Conservation (phyloP, 352 stramenopile species). For the Aphanomyces invadans region DNA sequence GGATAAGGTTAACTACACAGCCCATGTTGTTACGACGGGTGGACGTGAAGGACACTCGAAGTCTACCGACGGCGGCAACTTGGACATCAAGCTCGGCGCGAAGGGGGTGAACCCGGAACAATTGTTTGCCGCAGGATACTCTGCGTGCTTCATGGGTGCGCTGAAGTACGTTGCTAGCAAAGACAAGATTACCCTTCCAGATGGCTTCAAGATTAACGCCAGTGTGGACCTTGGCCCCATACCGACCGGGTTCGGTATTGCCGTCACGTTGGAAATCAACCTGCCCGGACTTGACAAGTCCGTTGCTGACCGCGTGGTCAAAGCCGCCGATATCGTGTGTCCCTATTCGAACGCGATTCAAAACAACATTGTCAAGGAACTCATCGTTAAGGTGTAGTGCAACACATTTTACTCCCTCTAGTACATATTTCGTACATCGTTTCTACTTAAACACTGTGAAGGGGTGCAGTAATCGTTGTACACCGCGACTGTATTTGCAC, state of each 20-base stretch:
- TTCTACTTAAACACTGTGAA: no score
- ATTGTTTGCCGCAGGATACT: conserved; percentile 12
- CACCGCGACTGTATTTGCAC: no score
- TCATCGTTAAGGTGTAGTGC: background rate
- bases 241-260: conserved; percentile 3
- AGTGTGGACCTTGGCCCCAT: conserved; percentile 3
- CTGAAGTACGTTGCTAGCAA: conserved; percentile 2
- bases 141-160: conserved; percentile 3
- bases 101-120: conserved; percentile 4
- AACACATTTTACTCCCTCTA: background rate
- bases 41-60: conserved; percentile 10
- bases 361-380: conserved; percentile 13
- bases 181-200: conserved; percentile 1
- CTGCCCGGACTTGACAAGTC: conserved; percentile 6
- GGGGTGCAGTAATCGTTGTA: no score
- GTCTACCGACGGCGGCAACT: conserved; percentile 3
- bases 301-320: background rate
- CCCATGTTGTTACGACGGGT: background rate
- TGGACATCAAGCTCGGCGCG: conserved; percentile 2
- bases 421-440: no score
- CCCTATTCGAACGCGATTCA: conserved; percentile 10
- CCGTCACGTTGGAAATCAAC: background rate
- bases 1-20: conserved; percentile 7
- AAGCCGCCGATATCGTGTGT: conserved; percentile 6
- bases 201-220: conserved; percentile 1